These are phyloP conservation scores for Kregervanrija fluxuum DNA, from an alignment of 805 yeast genomes.

Conservation along the genomic window DNA sequence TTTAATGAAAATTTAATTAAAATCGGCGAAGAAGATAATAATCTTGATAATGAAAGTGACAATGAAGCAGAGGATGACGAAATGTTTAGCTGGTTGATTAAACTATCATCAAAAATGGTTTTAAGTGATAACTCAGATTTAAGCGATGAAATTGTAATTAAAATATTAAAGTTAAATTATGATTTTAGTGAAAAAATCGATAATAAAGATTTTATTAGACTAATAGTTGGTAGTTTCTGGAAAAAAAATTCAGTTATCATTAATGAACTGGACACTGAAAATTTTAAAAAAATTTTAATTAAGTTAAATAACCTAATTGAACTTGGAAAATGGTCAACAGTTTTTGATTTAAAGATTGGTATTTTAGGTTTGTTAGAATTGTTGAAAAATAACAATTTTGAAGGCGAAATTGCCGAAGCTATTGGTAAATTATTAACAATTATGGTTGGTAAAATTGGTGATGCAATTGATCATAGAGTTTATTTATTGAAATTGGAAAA, in stretches of 20 bases:
- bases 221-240: constrained; percentile 8
- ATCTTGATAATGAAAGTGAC: constrained; percentile 5
- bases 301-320: constrained; percentile 4
- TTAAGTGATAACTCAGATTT: constrained; percentile 1
- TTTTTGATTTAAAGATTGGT: constrained; percentile 49
- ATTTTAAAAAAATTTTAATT: constrained; percentile 3
- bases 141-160: constrained; percentile 7
- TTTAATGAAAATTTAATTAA: constrained; percentile 7
- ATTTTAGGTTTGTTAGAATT: constrained; percentile 37
- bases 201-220: constrained; percentile 4
- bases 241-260: constrained; percentile 3
- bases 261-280: constrained; percentile 3
- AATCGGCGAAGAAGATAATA: too few relatives aligned
- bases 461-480: constrained; percentile 40
- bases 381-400: constrained; percentile 26
- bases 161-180: constrained; percentile 4
- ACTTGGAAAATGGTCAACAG: constrained; percentile 29
- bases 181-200: constrained; percentile 4
- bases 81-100: constrained; percentile 16
- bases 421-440: constrained; percentile 27
- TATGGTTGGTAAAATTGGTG: constrained; percentile 34
- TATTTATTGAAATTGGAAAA: constrained; percentile 30
- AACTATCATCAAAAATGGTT: constrained; percentile 10
- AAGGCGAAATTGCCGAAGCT: constrained; percentile 22
- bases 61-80: constrained; percentile 17